phyloP scores from a whole-genome alignment of 179 eudicot genomes.

The Vitellaria paradoxa region DNA sequence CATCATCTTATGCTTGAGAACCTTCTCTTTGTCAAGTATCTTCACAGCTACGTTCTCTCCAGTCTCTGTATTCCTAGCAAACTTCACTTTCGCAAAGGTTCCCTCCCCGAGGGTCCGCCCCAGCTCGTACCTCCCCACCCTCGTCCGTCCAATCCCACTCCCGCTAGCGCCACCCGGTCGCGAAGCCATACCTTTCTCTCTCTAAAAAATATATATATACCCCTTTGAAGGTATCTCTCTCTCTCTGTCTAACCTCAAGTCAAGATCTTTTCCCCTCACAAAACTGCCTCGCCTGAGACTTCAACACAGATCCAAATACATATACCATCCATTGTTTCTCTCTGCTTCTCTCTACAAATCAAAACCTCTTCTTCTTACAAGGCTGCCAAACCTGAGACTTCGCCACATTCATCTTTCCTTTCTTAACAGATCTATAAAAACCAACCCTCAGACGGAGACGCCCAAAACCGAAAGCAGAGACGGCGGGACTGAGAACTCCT shows the following conservation, averaged over 20 bases:
- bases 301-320: slow-evolving; percentile 24
- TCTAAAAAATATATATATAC: neutral
- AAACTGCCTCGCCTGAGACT: slow-evolving; percentile 36
- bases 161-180: slow-evolving; percentile 12
- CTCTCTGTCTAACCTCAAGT: slow-evolving; percentile 11
- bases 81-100: slow-evolving; percentile 50
- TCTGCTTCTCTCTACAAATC: neutral
- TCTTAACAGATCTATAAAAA: neutral
- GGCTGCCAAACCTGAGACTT: slow-evolving; percentile 27
- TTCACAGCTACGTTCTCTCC: slow-evolving; percentile 51
- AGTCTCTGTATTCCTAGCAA: slow-evolving; percentile 43
- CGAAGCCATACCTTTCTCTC: slow-evolving; percentile 31
- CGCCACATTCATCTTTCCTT: slow-evolving; percentile 16
- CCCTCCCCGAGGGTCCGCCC: slow-evolving; percentile 58
- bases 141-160: slow-evolving; percentile 25
- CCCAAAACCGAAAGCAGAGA: neutral
- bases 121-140: slow-evolving; percentile 49
- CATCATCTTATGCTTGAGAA: slow-evolving; percentile 52
- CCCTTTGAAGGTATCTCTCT: slow-evolving; percentile 7
- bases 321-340: slow-evolving; percentile 13
- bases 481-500: neutral
- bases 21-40: slow-evolving; percentile 48
- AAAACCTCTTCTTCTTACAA: slow-evolving; percentile 22
- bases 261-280: slow-evolving; percentile 28
- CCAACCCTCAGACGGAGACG: neutral